A percentile compares a stretch with the other conserved stretches of the same genome.
Conservation (phyloP, 345 rosid genomes). For the thale cress (Arabidopsis thaliana) region DNA sequence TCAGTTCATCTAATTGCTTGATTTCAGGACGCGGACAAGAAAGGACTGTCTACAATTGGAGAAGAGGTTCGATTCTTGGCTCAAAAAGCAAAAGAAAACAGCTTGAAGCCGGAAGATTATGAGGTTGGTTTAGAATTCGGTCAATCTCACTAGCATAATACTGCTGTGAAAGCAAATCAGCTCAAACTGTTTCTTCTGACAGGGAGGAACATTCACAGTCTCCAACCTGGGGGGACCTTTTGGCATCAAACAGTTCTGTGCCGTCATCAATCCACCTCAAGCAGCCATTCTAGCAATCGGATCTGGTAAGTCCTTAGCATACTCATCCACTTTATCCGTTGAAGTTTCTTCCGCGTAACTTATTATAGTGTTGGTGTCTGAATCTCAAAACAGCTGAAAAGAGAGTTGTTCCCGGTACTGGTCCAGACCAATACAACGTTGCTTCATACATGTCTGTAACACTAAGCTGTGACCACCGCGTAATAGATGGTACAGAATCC, state of each 20-base stretch:
- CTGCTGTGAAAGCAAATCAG: constrained; percentile 4
- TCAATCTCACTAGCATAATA: not conserved
- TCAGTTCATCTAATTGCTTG: constrained; percentile 21
- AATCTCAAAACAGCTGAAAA: constrained; percentile 72
- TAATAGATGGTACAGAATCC: constrained; percentile 73
- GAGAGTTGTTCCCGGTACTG: constrained; percentile 77
- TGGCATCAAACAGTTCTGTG: constrained; percentile 93
- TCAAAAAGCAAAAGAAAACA: constrained; percentile 81
- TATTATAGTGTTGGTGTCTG: constrained; percentile 21
- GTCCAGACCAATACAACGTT: constrained; percentile 65
- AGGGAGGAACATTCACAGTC: constrained; percentile 97
- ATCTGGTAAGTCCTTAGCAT: constrained; percentile 59
- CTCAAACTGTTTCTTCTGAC: constrained; percentile 37
- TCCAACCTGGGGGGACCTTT: constrained; percentile 99
- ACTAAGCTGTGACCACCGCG: constrained; percentile 96
- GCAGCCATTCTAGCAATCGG: constrained; percentile 94
- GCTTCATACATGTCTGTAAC: constrained; percentile 91
- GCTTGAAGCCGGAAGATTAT: constrained; percentile 88
- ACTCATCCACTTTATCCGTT: constrained; percentile 5
- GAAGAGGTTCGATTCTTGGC: constrained; percentile 83
- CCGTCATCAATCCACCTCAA: constrained; percentile 95
- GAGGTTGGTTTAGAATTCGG: constrained; percentile 55
- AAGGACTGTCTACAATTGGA: constrained; percentile 76
- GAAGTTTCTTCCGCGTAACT: constrained; percentile 1
- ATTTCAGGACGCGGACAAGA: constrained; percentile 83